A percentile compares a stretch with the other conserved stretches of the same genome.
phyloP scores from a whole-genome alignment of 768 basidiomycete species.

The Tylopilus sp. region DNA sequence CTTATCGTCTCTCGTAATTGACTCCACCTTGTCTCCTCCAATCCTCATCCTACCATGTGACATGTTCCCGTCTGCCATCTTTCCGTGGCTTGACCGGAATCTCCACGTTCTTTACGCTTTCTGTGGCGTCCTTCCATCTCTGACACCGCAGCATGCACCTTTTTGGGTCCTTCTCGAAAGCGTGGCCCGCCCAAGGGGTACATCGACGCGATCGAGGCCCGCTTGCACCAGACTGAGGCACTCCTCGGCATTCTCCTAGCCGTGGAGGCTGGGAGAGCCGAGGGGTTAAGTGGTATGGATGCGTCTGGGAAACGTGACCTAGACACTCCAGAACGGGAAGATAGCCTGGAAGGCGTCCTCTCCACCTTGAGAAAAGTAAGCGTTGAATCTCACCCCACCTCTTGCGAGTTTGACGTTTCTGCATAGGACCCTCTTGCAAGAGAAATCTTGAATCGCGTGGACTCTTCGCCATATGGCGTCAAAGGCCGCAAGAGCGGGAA shows the following conservation, averaged over 20 bases:
- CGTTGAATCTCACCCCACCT: background rate
- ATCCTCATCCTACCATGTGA: constrained; percentile 4
- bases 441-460: constrained; percentile 81
- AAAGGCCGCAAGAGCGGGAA: constrained; percentile 57
- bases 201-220: constrained; percentile 91
- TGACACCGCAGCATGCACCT: constrained; percentile 59
- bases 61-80: constrained; percentile 2
- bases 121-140: background rate
- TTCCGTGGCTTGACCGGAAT: background rate
- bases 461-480: constrained; percentile 74
- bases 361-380: constrained; percentile 50
- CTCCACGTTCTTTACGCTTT: constrained; percentile 1
- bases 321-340: constrained; percentile 7
- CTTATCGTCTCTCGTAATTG: constrained; percentile 19
- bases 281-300: constrained; percentile 24
- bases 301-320: constrained; percentile 28
- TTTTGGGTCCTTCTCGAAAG: constrained; percentile 74
- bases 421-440: constrained; percentile 69
- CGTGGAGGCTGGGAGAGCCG: constrained; percentile 28
- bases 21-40: constrained; percentile 11
- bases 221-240: constrained; percentile 88
- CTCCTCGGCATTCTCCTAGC: constrained; percentile 79
- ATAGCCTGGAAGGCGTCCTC: constrained; percentile 35
- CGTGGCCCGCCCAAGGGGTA: constrained; percentile 92
- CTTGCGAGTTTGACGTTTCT: background rate